These are phyloP conservation scores for Amesomyces nigricolor DNA, from an alignment of 2,329 filamentous ascomycete species.

Conservation along the genomic window DNA sequence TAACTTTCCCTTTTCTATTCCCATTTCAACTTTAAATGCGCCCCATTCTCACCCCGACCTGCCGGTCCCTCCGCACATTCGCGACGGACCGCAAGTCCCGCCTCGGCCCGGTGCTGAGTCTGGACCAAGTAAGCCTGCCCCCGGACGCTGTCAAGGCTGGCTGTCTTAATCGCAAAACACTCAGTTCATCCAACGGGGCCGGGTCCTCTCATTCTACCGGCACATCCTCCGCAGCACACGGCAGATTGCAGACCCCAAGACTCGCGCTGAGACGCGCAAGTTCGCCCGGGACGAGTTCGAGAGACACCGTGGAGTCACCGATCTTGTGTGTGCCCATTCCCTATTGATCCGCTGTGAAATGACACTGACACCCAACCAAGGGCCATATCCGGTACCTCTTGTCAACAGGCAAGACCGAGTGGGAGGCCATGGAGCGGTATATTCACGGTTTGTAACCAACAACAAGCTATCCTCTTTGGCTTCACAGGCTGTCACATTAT, in stretches of 20 bases:
- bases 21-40: constrained; percentile 21
- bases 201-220: constrained; percentile 53
- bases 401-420: constrained; percentile 60
- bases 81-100: constrained; percentile 34
- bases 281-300: constrained; percentile 58
- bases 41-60: constrained; percentile 20
- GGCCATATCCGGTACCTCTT: constrained; percentile 57
- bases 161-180: too few relatives aligned
- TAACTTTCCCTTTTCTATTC: not conserved
- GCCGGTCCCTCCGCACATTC: constrained; percentile 33
- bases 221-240: constrained; percentile 50
- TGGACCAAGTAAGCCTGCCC: constrained; percentile 50
- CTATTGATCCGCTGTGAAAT: too few relatives aligned
- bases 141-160: not conserved
- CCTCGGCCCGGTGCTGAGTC: constrained; percentile 43
- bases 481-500: not conserved
- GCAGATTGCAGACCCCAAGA: constrained; percentile 45
- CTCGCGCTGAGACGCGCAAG: constrained; percentile 49
- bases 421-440: constrained; percentile 57
- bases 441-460: constrained; percentile 41
- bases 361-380: constrained; percentile 30
- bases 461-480: not conserved
- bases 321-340: constrained; percentile 41
- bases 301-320: constrained; percentile 50
- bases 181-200: constrained; percentile 54